Evolutionary conservation across 768 basidiomycete genomes (phyloP).

Genomic region (Dacryopinax primogenitus): DNA sequence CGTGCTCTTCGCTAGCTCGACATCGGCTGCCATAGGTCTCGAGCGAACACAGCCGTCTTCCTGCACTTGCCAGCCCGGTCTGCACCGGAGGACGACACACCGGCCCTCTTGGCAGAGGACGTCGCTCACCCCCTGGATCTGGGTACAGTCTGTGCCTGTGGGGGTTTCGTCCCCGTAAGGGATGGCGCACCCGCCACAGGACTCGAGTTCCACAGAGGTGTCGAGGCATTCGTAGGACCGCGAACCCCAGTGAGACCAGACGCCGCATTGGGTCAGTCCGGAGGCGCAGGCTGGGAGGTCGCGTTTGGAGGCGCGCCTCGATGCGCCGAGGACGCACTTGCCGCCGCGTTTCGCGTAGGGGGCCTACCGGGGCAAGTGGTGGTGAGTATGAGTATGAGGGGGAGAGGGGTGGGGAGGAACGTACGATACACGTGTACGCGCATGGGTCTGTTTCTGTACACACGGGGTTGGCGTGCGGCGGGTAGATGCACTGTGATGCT

Average conservation of each 20-base stretch:
- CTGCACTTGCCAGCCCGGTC: not conserved
- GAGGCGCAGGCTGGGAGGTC: not conserved
- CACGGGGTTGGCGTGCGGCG: not conserved
- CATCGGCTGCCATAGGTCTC: no score
- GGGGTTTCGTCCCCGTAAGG: not conserved
- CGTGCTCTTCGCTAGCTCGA: no score
- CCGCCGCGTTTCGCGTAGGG: not conserved
- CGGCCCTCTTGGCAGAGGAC: not conserved
- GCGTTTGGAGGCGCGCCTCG: not conserved
- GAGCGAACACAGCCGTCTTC: no score
- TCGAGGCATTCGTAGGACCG: conserved; percentile 14
- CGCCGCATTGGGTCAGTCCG: not conserved
- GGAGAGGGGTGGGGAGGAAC: not conserved
- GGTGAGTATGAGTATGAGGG: not conserved
- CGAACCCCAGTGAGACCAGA: conserved; percentile 1
- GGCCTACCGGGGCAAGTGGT: not conserved
- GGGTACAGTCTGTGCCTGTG: not conserved
- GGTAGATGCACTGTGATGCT: conserved; percentile 1
- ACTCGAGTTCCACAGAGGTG: not conserved
- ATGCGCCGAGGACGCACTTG: not conserved
- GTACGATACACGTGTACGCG: not conserved
- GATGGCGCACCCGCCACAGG: conserved; percentile 15
- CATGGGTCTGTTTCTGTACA: not conserved
- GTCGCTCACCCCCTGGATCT: conserved; percentile 7
- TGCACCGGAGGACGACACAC: not conserved